Base-by-base conservation (phyloP, 176 grass and related monocot species). In the Avena atlantica region DNA sequence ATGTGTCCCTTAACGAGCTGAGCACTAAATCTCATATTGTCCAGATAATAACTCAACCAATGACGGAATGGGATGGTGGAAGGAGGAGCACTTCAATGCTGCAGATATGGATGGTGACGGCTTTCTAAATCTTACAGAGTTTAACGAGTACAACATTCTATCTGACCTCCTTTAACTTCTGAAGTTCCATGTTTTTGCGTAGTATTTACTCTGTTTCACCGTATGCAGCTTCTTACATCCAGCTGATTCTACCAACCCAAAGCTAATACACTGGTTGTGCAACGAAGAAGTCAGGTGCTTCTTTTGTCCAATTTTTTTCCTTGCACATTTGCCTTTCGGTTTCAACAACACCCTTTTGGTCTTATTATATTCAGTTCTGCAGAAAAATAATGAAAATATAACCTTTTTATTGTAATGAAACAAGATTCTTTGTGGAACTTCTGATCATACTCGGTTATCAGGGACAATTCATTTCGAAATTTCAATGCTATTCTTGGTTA, bases 1-100 rank as follows among this genome's bases (percentile, higher is more conserved):
- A 15, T 80, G 20, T n/a, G 69, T 44, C 31, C 27, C 76, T 78
- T 78, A 70, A 34, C 1, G 2, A 73, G 60, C 40, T 89, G 17
- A 89, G 50, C 81, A 65, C 49, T 82, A 83, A 81, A 10, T 47
- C 56, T 70, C 19, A 51, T 86, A 78, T 74, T 90, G 71, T 84
- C 10, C 85, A 99, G 94, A 94, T 75, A 81, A 93, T 85, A 96
- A 94, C 85, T 90, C 92, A 83, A 90, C 89, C 12, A 89, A 94
- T 87, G 87, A 99, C 79, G 89, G 78, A 24, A 85, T 90, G 80
- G 94, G 94, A 84, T 99, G 97, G 97, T 99, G 94, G 97, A 94
- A 92, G 81, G 90, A 94, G 48, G 89, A 91, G 11, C 97, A 99
- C 73, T 99, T 96, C 45, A 94, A 66, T 92, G 88, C 94, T 56